Base-by-base conservation (phyloP, 1,139 yeast species). In the Saccharomyces hybrid region DNA sequence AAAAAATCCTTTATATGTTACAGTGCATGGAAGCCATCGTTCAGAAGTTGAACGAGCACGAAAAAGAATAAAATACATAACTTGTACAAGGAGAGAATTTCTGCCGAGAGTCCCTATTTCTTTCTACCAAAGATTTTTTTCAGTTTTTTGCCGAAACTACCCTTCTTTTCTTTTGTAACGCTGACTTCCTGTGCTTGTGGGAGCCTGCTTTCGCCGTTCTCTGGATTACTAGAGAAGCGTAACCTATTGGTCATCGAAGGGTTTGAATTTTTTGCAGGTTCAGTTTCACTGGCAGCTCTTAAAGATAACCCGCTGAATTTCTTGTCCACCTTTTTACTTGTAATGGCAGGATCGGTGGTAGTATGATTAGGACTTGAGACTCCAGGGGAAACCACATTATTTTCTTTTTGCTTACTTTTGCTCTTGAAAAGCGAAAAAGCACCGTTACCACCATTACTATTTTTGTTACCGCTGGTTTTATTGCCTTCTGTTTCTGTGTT, bases 121-220 rank as follows among this genome's bases (percentile, higher is more conserved):
- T 58, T 60, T 63, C 77, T 77, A 3, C 87, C 86, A 67, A 84
- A 84, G 49, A 84, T 66, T 64, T 81, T 83, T 64, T 82, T 81
- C 54, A 84, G 73, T 64, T 81, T 82, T 7, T 68, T 72, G 27
- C 82, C 80, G 60, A 82, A 77, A 23, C 78, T 71, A 59, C 73
- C 75, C 60, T 73, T 74, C 71, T 81, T 81, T 61, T 79, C 80
- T 54, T 64, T 67, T 9, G 63, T 67, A 5, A 57, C 64, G 11
- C 62, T 64, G 32, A 60, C 53, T 44, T 60, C 57, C 27, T 59
- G 54, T 14, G 55, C 47, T 34, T 53, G 48, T 50, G 55, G 53
- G 48, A 58, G 38, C 32, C 28, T 25, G 52, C 9, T 23, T 25
- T 34, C 27, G 14, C n/a, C 29, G 19, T 47, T 29, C 16, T 54